A percentile compares a stretch with the other conserved stretches of the same genome.
phyloP scores from a whole-genome alignment of 2,329 filamentous ascomycete genomes.

The Cordyceps tenuipes region DNA sequence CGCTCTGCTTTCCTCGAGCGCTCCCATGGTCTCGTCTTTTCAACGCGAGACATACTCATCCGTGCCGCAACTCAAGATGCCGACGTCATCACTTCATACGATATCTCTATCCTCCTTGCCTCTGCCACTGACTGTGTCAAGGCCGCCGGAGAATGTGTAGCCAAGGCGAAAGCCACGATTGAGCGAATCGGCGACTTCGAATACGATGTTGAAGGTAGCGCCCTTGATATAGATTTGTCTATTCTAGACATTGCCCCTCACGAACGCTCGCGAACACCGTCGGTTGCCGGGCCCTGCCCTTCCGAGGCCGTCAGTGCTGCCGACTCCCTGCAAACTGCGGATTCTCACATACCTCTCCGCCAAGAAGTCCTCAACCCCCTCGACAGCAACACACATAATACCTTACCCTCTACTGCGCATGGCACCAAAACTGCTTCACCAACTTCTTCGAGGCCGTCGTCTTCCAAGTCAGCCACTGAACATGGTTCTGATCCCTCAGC shows the following conservation, averaged over 20 bases:
- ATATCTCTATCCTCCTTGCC: slow-evolving; percentile 64
- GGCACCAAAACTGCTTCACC: slow-evolving; percentile 26
- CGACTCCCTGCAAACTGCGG: slow-evolving; percentile 30
- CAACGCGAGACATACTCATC: slow-evolving; percentile 70
- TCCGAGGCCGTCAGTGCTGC: slow-evolving; percentile 31
- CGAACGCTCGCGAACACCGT: slow-evolving; percentile 25
- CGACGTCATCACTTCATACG: slow-evolving; percentile 70
- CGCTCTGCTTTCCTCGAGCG: slow-evolving; percentile 70
- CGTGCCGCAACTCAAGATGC: slow-evolving; percentile 62
- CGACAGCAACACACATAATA: slow-evolving; percentile 60
- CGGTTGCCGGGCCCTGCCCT: slow-evolving; percentile 20
- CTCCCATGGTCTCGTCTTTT: slow-evolving; percentile 71
- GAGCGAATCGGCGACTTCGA: slow-evolving; percentile 89
- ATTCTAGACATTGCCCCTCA: slow-evolving; percentile 37
- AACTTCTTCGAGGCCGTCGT: slow-evolving; percentile 34
- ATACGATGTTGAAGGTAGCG: slow-evolving; percentile 57
- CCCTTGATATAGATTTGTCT: slow-evolving; percentile 47
- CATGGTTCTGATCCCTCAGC: slow-evolving; percentile 36
- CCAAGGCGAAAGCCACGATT: slow-evolving; percentile 75
- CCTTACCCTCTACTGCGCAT: slow-evolving; percentile 48
- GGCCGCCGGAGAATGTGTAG: slow-evolving; percentile 83
- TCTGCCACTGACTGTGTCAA: slow-evolving; percentile 84
- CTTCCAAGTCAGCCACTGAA: slow-evolving; percentile 29
- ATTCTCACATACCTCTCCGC: slow-evolving; percentile 28
- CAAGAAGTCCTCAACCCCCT: slow-evolving; percentile 34